Evolutionary conservation across 2,329 filamentous ascomycete species (phyloP), one percentile per base, ranked within the genome.

Genomic region (Huntiella savannae): DNA sequence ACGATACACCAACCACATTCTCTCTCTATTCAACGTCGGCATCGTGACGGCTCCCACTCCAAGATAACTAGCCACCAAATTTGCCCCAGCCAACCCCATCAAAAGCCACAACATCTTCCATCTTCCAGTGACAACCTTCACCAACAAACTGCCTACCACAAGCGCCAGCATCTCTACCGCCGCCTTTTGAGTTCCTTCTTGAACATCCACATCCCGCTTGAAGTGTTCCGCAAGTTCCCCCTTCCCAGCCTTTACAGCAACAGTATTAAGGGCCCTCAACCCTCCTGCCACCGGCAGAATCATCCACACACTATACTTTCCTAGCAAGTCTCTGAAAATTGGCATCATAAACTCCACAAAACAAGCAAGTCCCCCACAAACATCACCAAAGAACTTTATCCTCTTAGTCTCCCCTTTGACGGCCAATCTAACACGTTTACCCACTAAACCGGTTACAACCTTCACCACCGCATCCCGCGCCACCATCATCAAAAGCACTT

Each of bases 121-220:
- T 47, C 77, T 75, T 42, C 78, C 75, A 44, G 81, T 74, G 16
- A 95, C 75, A 52, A 73, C 67, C 33, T 81, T 80, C 13, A 96
- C 82, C 11, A 94, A 77, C 2, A 93, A 50, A 41, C 79, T 91
- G 1, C 91, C 91, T 11, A 73, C 75, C 44, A 94, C 69, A 73
- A 96, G 86, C 2, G 91, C 91, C 33, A 94, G 51, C 19, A 96
- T 68, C 2, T 84, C 88, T 48, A 98, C 83, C 15, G 94, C 77
- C 0, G 88, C 96, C 62, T 96, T 91, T 63, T 96, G 91, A 53
- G 83, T 92, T 10, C 86, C 86, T 59, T 96, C 88, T 71, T 94
- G 78, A 48, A 88, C 87, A 62, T 95, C 96, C 48, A 98, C 69
- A 60, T 96, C 84, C 88, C 39, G 96, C 63, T 59, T 95, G 66